Evolutionary conservation across 1,284 basidiomycete genomes (phyloP).

Genomic region (Cerioporus squamosus): DNA sequence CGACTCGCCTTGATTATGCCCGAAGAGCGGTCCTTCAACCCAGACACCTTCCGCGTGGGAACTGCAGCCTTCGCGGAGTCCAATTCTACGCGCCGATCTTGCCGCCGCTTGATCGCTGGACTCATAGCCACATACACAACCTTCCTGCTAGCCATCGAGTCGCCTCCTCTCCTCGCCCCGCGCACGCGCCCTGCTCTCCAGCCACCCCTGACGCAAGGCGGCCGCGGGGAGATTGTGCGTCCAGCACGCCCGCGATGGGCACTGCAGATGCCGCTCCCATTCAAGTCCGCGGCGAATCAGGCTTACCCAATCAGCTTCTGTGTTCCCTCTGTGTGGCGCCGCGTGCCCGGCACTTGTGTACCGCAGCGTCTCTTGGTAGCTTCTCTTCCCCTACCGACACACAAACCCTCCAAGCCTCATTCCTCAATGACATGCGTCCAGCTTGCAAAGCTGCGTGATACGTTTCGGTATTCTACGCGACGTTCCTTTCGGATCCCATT

Average conservation of each 20-base stretch:
- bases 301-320: conserved; percentile 21
- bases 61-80: conserved; percentile 27
- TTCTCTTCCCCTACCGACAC: conserved; percentile 3
- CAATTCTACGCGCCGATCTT: conserved; percentile 29
- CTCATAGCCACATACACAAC: conserved; percentile 25
- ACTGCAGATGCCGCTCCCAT: conserved; percentile 3
- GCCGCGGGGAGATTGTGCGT: no score
- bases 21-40: conserved; percentile 23
- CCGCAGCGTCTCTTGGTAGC: conserved; percentile 5
- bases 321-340: conserved; percentile 7
- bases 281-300: conserved; percentile 20
- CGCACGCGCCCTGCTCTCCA: neutral
- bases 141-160: neutral
- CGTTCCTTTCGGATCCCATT: no score
- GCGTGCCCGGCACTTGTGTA: conserved; percentile 7
- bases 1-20: conserved; percentile 21
- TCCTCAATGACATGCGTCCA: no score
- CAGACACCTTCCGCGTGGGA: conserved; percentile 32
- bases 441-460: no score
- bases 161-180: neutral
- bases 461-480: no score
- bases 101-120: conserved; percentile 28
- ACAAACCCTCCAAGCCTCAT: no score
- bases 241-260: conserved; percentile 1
- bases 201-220: neutral